Conservation (phyloP, 2,329 filamentous ascomycete species). For the Dactylonectria macrodidyma region DNA sequence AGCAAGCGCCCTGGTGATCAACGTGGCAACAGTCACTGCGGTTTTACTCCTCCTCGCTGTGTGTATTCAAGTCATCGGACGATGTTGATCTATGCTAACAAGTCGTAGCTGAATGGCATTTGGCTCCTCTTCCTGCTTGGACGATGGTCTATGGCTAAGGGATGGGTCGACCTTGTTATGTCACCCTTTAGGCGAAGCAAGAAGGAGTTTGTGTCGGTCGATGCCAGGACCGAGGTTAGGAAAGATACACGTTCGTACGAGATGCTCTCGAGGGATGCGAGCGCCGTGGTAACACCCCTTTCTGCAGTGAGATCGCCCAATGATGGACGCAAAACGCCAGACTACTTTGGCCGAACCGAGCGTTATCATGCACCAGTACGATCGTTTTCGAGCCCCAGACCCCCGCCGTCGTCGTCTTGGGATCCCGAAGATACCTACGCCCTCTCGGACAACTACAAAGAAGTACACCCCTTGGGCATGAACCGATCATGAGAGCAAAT, state of each 20-base stretch:
- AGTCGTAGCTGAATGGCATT: slow-evolving; percentile 80
- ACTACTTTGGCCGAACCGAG: slow-evolving; percentile 70
- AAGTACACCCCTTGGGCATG: slow-evolving; percentile 70
- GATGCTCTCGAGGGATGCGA: slow-evolving; percentile 78
- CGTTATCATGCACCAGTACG: slow-evolving; percentile 68
- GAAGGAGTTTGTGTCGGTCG: slow-evolving; percentile 90
- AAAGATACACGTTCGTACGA: slow-evolving; percentile 81
- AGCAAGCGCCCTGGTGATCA: slow-evolving; percentile 76
- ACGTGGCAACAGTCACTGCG: slow-evolving; percentile 82
- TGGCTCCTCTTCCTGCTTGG: slow-evolving; percentile 88
- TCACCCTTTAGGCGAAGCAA: slow-evolving; percentile 66
- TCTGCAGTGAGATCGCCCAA: slow-evolving; percentile 56
- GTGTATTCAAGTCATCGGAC: slow-evolving; percentile 53
- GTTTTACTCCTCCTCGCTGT: slow-evolving; percentile 87
- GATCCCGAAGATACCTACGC: slow-evolving; percentile 60
- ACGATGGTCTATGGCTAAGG: slow-evolving; percentile 86
- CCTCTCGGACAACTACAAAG: slow-evolving; percentile 51
- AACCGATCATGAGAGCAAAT: slow-evolving; percentile 64
- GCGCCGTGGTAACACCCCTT: slow-evolving; percentile 67
- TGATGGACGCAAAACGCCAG: slow-evolving; percentile 63
- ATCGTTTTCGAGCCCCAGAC: slow-evolving; percentile 70
- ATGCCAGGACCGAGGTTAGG: slow-evolving; percentile 76
- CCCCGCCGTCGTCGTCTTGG: slow-evolving; percentile 60
- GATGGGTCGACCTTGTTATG: slow-evolving; percentile 80
- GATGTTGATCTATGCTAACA: slow-evolving; percentile 26